Percentiles rank a stretch among this genome's conserved stretches.
These are phyloP conservation scores for Agaricus subrufescens DNA, from an alignment of 768 basidiomycete species.

Conservation along the genomic window DNA sequence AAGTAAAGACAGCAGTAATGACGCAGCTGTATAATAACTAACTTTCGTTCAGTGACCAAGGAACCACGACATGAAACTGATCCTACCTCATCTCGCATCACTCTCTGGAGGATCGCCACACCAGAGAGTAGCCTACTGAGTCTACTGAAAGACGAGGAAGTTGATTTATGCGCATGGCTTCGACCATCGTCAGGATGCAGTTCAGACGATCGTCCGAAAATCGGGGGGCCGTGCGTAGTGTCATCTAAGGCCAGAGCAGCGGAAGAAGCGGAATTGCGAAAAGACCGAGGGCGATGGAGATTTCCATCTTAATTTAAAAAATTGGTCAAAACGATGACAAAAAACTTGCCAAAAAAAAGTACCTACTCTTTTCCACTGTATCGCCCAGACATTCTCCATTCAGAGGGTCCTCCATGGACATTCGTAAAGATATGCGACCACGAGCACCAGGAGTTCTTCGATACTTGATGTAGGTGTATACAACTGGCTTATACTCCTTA, in stretches of 20 bases:
- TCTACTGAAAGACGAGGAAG: conserved; percentile 28
- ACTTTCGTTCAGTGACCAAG: neutral
- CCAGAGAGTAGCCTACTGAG: conserved; percentile 46
- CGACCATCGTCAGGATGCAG: conserved; percentile 1
- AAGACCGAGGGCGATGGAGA: too few species aligned
- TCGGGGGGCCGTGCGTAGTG: neutral
- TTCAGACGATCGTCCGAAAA: neutral
- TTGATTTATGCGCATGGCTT: conserved; percentile 15
- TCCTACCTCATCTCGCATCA: conserved; percentile 62
- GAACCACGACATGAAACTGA: neutral
- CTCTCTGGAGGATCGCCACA: conserved; percentile 49
- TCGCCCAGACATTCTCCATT: conserved; percentile 19
- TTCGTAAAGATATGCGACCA: conserved; percentile 49
- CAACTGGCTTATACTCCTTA: conserved; percentile 27
- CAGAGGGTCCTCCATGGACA: conserved; percentile 38
- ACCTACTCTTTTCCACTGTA: conserved; percentile 45
- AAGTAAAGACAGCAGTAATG: conserved; percentile 43
- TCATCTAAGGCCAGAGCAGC: neutral
- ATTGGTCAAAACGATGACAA: neutral
- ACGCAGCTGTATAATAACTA: conserved; percentile 54
- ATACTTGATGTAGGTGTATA: conserved; percentile 52
- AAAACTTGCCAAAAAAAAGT: conserved; percentile 30
- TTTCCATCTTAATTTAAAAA: neutral
- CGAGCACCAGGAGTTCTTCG: conserved; percentile 44
- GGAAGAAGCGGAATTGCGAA: conserved; percentile 3